Evolutionary conservation across 2,329 filamentous ascomycete species (phyloP), one percentile per base, ranked within the genome.

Genomic region (Cercospora sp.): DNA sequence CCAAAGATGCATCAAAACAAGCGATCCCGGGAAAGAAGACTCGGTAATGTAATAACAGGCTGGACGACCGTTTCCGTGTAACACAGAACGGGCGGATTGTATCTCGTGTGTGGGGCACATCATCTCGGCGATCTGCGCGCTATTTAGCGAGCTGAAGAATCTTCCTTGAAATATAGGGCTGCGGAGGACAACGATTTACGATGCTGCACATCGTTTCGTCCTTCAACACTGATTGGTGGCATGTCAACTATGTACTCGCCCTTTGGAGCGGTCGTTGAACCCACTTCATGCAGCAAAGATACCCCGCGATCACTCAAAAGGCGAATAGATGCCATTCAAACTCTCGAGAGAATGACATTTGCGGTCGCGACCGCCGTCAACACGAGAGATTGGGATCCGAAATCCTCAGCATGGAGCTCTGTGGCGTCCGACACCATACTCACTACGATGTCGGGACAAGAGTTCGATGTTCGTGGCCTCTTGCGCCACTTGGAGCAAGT

Each of bases 311-410:
- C 37, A 32, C 12, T 24, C 37, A 59, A 40, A 8, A 61, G 28
- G 53, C 49, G 34, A 53, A 53, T 3, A 28, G 49, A 10, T 24
- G 49, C 21, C 24, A 28, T 40, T 16, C 26, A 51, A n/a, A 34
- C 58, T 16, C 63, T 65, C 16, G 63, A 65, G n/a, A 21, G 7
- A 30, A 65, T 24, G 49, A 65, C 30, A 12, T 34, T 37, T 26
- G 40, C 28, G 13, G 51, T 66, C 43, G 58, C 51, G 43, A n/a
- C 53, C 8, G 55, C 43, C 2, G 12, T 66, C 64, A 40, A 66
- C 28, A n/a, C 18, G n/a, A 45, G 64, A 8, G 43, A 61, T 12
- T 66, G 61, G 43, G 57, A 55, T 8, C n/a, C 37, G 1, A 13
- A 40, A 12, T 66, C 43, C 28, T 40, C 16, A 16, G 34, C 49